Evolutionary conservation across 2,329 filamentous ascomycete species (phyloP), one percentile per base, ranked within the genome.

Genomic region (Sporothrix brunneoviolacea): DNA sequence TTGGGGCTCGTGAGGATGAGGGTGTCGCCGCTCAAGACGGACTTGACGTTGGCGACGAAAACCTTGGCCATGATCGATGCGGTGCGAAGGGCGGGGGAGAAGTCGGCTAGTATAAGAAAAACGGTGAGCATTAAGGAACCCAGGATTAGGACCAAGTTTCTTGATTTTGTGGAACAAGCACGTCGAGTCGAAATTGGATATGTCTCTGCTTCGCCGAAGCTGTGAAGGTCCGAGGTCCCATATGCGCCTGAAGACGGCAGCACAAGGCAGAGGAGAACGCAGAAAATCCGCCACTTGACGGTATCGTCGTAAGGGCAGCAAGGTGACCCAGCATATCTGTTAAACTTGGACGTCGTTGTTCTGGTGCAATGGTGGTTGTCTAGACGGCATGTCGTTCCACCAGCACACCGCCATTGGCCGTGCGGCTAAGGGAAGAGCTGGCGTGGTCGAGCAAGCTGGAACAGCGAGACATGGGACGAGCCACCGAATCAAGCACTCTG

Each of bases 21-120:
- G 24, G 91, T 95, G 74, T 97, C 93, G 62, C 93, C 93, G 63
- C 91, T 96, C 63, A 94, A 75, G 60, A 95, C 88, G 66, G 86
- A 88, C 78, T 98, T 98, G 70, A 97, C 91, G 63, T 83, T 86
- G 65, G 84, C 81, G 67, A 82, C 68, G 61, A 80, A 79, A 48
- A 69, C 68, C 66, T 76, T 78, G 52, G 68, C 70, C 74, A 78
- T 75, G 62, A 51, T 69, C 62, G 50, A 22, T 33, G 19, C 19
- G 15, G 22, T 8, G 21, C n/a, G 18, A 15, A 12, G 8, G 13
- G 35, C 21, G 18, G n/a, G 22, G 7, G 30, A 24, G 22, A 18
- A 32, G 40, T 8, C 15, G 28, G 21, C 24, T 5, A 9, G 33
- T 13, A 33, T 8, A 16, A 13, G 22, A 37, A 50, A 42, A 18